Percentiles rank a stretch among this genome's conserved stretches.
Evolutionary conservation across 192 early-diverging fungal species (phyloP).

Genomic region (Coemansia umbellata): DNA sequence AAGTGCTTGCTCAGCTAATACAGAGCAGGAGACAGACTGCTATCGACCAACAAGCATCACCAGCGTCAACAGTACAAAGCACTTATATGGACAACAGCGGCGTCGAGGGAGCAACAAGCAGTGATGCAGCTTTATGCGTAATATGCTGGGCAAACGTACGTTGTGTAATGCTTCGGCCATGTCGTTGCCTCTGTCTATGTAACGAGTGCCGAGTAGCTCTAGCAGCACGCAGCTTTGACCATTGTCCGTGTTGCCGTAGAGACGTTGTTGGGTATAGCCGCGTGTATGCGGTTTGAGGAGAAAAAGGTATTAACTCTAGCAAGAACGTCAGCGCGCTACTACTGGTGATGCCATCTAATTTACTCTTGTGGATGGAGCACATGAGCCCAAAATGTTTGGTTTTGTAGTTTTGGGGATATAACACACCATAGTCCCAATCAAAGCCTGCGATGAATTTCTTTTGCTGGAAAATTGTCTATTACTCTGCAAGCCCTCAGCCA

Average conservation of each 20-base stretch:
- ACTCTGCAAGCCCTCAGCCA: not conserved
- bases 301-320: not conserved
- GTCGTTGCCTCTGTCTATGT: conserved; percentile 48
- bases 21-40: conserved; percentile 24
- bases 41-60: not conserved
- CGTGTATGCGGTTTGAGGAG: conserved; percentile 42
- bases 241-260: conserved; percentile 48
- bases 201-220: conserved; percentile 44
- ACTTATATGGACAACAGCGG: too few species aligned
- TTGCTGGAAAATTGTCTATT: too few species aligned
- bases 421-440: too few species aligned
- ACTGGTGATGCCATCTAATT: too few species aligned
- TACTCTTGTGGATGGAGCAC: too few species aligned
- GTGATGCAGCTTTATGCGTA: conserved; percentile 21
- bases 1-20: conserved; percentile 39
- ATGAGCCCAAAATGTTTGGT: too few species aligned
- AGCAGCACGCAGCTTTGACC: conserved; percentile 42
- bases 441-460: too few species aligned
- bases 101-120: too few species aligned
- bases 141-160: conserved; percentile 43
- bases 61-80: too few species aligned
- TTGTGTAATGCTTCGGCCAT: conserved; percentile 46
- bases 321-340: too few species aligned
- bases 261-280: conserved; percentile 41
- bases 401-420: too few species aligned